A percentile compares a stretch with the other conserved stretches of the same genome.
These are phyloP conservation scores for Podospora didyma DNA, from an alignment of 495 filamentous ascomycete genomes.

Conservation along the genomic window DNA sequence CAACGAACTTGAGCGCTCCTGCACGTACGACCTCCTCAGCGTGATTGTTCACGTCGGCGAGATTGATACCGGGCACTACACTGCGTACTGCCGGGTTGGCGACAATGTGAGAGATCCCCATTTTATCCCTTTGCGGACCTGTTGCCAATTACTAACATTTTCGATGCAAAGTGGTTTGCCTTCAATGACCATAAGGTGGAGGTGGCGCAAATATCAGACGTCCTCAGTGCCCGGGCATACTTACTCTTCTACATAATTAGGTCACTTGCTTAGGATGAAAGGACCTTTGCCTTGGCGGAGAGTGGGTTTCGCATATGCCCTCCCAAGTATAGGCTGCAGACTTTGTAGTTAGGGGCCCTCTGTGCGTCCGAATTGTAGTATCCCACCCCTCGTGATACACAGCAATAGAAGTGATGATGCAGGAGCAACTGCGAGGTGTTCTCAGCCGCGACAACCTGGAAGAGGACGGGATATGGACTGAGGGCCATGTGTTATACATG, in stretches of 20 bases:
- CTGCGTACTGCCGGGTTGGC: constrained; percentile 75
- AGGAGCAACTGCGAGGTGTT: too few relatives aligned
- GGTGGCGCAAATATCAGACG: constrained; percentile 69
- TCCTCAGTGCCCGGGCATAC: constrained; percentile 78
- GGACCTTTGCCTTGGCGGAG: neutral
- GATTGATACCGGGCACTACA: constrained; percentile 85
- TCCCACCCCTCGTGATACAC: too few relatives aligned
- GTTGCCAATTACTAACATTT: neutral
- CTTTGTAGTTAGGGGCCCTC: neutral
- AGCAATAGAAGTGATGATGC: too few relatives aligned
- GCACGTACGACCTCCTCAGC: constrained; percentile 75
- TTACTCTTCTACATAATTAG: constrained; percentile 81
- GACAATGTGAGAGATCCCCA: constrained; percentile 54
- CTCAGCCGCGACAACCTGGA: too few relatives aligned
- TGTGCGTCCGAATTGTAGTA: too few relatives aligned
- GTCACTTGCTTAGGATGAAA: constrained; percentile 43
- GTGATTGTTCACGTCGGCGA: constrained; percentile 85
- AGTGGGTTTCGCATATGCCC: too few relatives aligned
- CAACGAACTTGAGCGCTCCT: constrained; percentile 48
- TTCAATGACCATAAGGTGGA: constrained; percentile 93
- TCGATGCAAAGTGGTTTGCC: constrained; percentile 64
- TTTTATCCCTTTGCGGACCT: neutral
- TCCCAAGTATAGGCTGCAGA: neutral
- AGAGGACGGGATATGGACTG: too few relatives aligned
- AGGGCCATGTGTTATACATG: too few relatives aligned